Evolutionary conservation across 441 rosid species (phyloP).

Genomic region (Gossypium gossypioides): DNA sequence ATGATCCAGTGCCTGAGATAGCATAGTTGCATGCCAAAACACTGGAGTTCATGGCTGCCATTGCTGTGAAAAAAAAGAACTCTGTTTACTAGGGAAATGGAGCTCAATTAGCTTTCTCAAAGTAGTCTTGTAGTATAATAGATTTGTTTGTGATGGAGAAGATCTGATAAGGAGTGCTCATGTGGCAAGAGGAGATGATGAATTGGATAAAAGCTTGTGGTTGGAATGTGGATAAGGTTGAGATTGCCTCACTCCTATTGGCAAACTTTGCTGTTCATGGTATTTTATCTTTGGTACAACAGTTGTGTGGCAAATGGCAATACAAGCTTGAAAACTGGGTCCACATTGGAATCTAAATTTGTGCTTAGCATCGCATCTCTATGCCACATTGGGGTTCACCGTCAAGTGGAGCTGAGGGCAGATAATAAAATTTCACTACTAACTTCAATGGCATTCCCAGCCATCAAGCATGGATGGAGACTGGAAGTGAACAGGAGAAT

Average conservation of each 20-base stretch:
- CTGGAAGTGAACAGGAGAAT: too few species aligned
- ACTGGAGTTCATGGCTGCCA: constrained; percentile 78
- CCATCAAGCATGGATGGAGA: too few species aligned
- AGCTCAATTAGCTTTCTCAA: background rate
- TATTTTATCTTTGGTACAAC: background rate
- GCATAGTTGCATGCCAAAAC: constrained; percentile 75
- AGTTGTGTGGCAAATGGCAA: constrained; percentile 24
- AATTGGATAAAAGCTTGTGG: constrained; percentile 54
- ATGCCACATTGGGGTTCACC: background rate
- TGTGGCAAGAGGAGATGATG: constrained; percentile 40
- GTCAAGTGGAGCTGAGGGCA: background rate
- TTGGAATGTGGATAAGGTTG: constrained; percentile 84
- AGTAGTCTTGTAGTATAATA: background rate
- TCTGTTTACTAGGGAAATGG: background rate
- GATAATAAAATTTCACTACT: background rate
- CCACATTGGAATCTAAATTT: constrained; percentile 26
- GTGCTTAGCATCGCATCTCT: background rate
- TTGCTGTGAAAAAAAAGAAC: constrained; percentile 13
- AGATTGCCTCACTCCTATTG: constrained; percentile 72
- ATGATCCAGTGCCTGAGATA: constrained; percentile 51
- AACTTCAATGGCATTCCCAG: background rate
- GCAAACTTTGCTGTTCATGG: constrained; percentile 26
- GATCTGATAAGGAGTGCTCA: constrained; percentile 27
- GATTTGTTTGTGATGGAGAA: constrained; percentile 12
- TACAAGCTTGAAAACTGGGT: constrained; percentile 17